A percentile compares a stretch with the other conserved stretches of the same genome.
Evolutionary conservation across 2,329 filamentous ascomycete species (phyloP).

Genomic region (Cladosporium sp.): DNA sequence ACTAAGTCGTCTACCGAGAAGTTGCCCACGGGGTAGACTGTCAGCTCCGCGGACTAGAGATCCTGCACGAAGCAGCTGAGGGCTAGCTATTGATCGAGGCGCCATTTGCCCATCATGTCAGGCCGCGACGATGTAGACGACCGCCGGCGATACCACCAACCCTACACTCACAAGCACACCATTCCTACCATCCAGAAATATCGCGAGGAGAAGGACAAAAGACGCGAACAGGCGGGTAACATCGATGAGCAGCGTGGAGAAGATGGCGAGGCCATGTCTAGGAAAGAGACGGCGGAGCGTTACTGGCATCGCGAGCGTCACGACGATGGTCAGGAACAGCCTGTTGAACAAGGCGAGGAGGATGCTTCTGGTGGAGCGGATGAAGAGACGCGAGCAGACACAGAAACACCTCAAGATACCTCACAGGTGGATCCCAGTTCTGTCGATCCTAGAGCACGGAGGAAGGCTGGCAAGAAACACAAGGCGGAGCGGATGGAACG

Average conservation of each 20-base stretch:
- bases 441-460: slow-evolving; percentile 45
- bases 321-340: slow-evolving; percentile 22
- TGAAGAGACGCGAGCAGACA: slow-evolving; percentile 19
- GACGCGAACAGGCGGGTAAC: slow-evolving; percentile 38
- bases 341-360: slow-evolving; percentile 19
- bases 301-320: slow-evolving; percentile 30
- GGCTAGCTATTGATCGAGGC: background rate
- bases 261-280: slow-evolving; percentile 33
- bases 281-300: slow-evolving; percentile 32
- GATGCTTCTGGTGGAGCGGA: slow-evolving; percentile 10
- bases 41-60: slow-evolving; percentile 7
- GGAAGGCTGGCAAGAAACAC: slow-evolving; percentile 51
- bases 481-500: slow-evolving; percentile 52
- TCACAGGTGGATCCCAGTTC: slow-evolving; percentile 44
- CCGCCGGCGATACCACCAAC: slow-evolving; percentile 43
- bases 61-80: background rate
- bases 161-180: slow-evolving; percentile 47
- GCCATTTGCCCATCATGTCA: slow-evolving; percentile 31
- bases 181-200: slow-evolving; percentile 52
- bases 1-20: background rate
- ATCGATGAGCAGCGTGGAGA: slow-evolving; percentile 35
- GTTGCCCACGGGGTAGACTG: background rate
- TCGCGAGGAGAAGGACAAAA: slow-evolving; percentile 48
- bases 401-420: slow-evolving; percentile 45
- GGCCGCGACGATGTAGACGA: slow-evolving; percentile 46